Base-by-base conservation (phyloP, 2,329 filamentous ascomycete species). In the Beauveria asiatica region DNA sequence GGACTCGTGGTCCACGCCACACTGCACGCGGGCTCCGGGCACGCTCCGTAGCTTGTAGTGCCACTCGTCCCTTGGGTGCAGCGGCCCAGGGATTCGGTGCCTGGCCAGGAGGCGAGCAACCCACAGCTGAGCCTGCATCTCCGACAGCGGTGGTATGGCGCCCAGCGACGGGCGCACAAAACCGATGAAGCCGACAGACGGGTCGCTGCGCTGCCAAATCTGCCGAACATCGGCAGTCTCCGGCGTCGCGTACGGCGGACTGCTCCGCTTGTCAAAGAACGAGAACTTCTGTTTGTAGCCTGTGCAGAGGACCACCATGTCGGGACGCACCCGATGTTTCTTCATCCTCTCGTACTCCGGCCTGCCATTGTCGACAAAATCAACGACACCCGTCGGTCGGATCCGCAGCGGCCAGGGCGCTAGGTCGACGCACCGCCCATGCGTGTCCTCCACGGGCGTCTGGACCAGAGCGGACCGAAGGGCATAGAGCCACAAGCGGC, bases 221-320 rank as follows among this genome's bases (percentile, higher is more conserved):
- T 75, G 71, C 11, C 81, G 77, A 8, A 84, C 78, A 62, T 78
- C 75, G 3, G 76, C 71, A 45, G 80, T 75, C 48, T 76, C 70
- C 5, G 78, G 77, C 11, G 72, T 73, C 0, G 79, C 75, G 54
- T 76, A 77, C 0, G 61, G 56, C 0, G 65, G 58, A 13, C 64
- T 10, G 27, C 60, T 13, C 10, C 37, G 5, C 21, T 44, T 44
- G 5, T 66, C 54, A 1, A 78, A 66, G 64, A 78, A 79, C 0
- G 66, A 68, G 39, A 79, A 77, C 0, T 66, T 67, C n/a, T 75
- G 74, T 0, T 67, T 68, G 63, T 80, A 80, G 0, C 78, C 78
- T 1, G 78, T 80, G 30, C 73, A 73, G 44, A 76, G 71, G 23
- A 80, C 67, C 2, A 79, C 62, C 2, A 79, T 63, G 59, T 80